Percentiles rank a stretch among this genome's conserved stretches.
Evolutionary conservation across 371 early-diverging fungal species (phyloP).

Genomic region (Zychaea mexicana): DNA sequence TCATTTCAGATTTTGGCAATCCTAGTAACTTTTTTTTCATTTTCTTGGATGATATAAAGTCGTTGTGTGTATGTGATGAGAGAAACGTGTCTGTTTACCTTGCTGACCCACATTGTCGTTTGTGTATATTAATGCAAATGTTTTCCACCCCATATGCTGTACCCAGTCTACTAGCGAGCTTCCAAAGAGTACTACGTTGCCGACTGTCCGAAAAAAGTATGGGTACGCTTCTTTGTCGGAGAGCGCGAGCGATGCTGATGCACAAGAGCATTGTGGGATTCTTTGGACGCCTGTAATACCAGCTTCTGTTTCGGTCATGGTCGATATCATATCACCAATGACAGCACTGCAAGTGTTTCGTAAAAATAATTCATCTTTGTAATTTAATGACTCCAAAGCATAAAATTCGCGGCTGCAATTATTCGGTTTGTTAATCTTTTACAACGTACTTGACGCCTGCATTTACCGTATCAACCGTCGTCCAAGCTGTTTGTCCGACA

Average conservation of each 20-base stretch:
- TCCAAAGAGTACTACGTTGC: conserved; percentile 28
- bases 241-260: conserved; percentile 29
- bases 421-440: no score
- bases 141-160: conserved; percentile 35
- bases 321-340: conserved; percentile 41
- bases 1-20: no score
- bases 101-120: conserved; percentile 42
- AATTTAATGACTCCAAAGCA: no score
- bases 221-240: conserved; percentile 38
- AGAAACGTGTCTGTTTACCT: conserved; percentile 15
- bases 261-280: conserved; percentile 46
- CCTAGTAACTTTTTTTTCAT: neutral
- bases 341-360: no score
- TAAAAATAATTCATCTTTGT: no score
- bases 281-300: conserved; percentile 33
- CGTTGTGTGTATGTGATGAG: no score
- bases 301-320: conserved; percentile 35
- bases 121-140: conserved; percentile 39
- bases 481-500: conserved; percentile 32
- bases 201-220: conserved; percentile 45
- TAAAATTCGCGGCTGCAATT: no score
- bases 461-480: conserved; percentile 31
- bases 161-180: conserved; percentile 39
- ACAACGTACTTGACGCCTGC: conserved; percentile 34
- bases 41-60: no score